Percentiles rank a stretch among this genome's conserved stretches.
Conservation (phyloP, 768 basidiomycete species). For the Trametes villosa region DNA sequence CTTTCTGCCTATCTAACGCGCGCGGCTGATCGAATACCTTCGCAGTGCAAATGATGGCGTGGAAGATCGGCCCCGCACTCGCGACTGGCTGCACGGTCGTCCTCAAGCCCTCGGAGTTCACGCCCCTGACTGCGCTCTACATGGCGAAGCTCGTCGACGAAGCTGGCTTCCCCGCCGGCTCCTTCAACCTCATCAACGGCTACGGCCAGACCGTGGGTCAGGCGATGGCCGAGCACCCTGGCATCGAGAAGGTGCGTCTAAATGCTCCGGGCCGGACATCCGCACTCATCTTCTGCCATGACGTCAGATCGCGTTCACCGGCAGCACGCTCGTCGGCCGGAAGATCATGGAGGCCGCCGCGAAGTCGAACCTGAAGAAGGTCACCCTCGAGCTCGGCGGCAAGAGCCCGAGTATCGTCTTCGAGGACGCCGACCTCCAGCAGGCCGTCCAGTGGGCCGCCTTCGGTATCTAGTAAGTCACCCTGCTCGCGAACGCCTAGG, state of each 20-base stretch:
- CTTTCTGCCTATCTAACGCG: background rate
- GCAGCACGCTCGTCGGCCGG: constrained; percentile 66
- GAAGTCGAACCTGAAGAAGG: constrained; percentile 67
- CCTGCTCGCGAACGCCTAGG: background rate
- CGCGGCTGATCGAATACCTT: background rate
- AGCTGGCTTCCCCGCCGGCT: constrained; percentile 67
- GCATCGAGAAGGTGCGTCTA: constrained; percentile 53
- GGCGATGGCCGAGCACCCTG: constrained; percentile 58
- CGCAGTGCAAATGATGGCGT: constrained; percentile 55
- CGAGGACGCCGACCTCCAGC: constrained; percentile 61
- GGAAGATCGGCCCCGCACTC: constrained; percentile 68
- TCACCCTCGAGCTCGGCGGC: constrained; percentile 78
- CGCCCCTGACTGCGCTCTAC: constrained; percentile 58
- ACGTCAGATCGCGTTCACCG: constrained; percentile 65
- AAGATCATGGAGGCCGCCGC: constrained; percentile 64
- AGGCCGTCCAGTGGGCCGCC: constrained; percentile 60
- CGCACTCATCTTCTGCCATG: background rate
- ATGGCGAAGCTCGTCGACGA: constrained; percentile 50
- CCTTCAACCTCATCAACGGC: constrained; percentile 62
- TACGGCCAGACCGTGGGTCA: constrained; percentile 58
- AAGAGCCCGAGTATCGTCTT: constrained; percentile 67
- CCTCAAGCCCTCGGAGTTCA: constrained; percentile 70
- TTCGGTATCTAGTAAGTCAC: constrained; percentile 59
- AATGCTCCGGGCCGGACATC: background rate
- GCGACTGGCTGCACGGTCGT: constrained; percentile 65